Conservation (phyloP, 345 rosid species). For the Clarkia xantiana region DNA sequence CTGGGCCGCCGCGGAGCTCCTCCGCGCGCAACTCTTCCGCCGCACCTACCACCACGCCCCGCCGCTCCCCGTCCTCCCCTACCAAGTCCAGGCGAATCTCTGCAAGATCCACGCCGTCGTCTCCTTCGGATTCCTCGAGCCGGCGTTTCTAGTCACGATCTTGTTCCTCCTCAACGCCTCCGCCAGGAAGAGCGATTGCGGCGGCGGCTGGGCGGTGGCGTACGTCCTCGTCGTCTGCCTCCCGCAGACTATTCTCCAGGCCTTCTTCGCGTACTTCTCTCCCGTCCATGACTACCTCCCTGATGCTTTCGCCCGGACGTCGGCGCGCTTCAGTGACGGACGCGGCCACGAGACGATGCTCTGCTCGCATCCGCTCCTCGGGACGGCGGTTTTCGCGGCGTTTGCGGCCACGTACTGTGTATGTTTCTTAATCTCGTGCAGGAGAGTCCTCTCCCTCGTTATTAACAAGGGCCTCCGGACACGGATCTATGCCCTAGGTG, state of each 20-base stretch:
- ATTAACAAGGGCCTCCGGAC: slow-evolving; percentile 40
- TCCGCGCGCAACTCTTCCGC: slow-evolving; percentile 32
- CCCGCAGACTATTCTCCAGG: slow-evolving; percentile 28
- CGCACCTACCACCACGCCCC: slow-evolving; percentile 6
- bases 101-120: slow-evolving; percentile 35
- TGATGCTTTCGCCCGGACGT: slow-evolving; percentile 12
- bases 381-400: slow-evolving; percentile 27
- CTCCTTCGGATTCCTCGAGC: slow-evolving; percentile 47
- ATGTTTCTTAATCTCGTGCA: slow-evolving; percentile 30
- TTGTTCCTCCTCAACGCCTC: slow-evolving; percentile 48
- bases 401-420: slow-evolving; percentile 24
- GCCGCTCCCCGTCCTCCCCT: slow-evolving; percentile 7
- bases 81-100: slow-evolving; percentile 12
- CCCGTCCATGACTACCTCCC: slow-evolving; percentile 11
- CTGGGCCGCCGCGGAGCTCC: slow-evolving; percentile 32
- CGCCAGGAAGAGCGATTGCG: slow-evolving; percentile 23
- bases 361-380: slow-evolving; percentile 40
- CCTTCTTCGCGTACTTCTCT: slow-evolving; percentile 14
- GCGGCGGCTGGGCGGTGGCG: slow-evolving; percentile 18
- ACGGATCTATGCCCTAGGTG: slow-evolving; percentile 23
- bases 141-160: slow-evolving; percentile 38
- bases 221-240: slow-evolving; percentile 29
- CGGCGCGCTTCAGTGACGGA: slow-evolving; percentile 3
- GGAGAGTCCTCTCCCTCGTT: slow-evolving; percentile 30
- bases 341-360: slow-evolving; percentile 12